A percentile compares a stretch with the other conserved stretches of the same genome.
phyloP scores from a whole-genome alignment of 2,329 filamentous ascomycete species.

The Neonectria neomacrospora region DNA sequence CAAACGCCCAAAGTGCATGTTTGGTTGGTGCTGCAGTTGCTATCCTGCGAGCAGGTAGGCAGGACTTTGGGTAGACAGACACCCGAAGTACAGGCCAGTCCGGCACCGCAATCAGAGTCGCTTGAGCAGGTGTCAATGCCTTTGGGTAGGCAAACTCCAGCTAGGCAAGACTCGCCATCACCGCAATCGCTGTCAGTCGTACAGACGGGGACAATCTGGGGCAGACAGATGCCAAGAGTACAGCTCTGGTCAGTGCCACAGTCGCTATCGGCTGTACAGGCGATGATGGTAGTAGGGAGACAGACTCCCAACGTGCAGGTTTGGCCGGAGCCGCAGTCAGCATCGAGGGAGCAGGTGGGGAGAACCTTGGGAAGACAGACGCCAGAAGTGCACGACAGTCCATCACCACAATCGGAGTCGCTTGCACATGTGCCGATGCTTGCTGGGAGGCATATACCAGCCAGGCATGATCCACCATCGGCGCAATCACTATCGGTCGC shows the following conservation, averaged over 20 bases:
- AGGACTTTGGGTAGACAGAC: background rate
- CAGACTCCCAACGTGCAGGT: background rate
- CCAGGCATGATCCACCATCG: constrained; percentile 2
- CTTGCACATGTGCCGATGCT: background rate
- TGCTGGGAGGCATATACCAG: constrained; percentile 10
- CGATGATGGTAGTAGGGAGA: background rate
- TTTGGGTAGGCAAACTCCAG: constrained; percentile 1
- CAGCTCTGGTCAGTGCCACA: constrained; percentile 1
- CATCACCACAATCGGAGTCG: background rate
- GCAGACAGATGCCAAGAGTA: constrained; percentile 4
- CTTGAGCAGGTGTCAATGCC: background rate
- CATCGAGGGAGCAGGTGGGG: background rate
- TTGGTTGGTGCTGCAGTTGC: background rate
- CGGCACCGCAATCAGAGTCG: background rate
- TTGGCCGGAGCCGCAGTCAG: background rate
- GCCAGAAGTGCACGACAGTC: constrained; percentile 7
- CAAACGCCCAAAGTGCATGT: constrained; percentile 13
- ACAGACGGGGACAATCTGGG: constrained; percentile 7
- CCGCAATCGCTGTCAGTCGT: background rate
- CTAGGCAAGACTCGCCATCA: constrained; percentile 9
- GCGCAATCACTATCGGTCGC: constrained; percentile 3
- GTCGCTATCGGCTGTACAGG: background rate
- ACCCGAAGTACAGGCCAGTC: constrained; percentile 1
- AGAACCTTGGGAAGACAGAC: background rate
- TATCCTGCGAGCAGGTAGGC: background rate